A percentile compares a stretch with the other conserved stretches of the same genome.
These are phyloP conservation scores for Coemansia sp. DNA, from an alignment of 192 early-diverging fungal genomes.

Conservation along the genomic window DNA sequence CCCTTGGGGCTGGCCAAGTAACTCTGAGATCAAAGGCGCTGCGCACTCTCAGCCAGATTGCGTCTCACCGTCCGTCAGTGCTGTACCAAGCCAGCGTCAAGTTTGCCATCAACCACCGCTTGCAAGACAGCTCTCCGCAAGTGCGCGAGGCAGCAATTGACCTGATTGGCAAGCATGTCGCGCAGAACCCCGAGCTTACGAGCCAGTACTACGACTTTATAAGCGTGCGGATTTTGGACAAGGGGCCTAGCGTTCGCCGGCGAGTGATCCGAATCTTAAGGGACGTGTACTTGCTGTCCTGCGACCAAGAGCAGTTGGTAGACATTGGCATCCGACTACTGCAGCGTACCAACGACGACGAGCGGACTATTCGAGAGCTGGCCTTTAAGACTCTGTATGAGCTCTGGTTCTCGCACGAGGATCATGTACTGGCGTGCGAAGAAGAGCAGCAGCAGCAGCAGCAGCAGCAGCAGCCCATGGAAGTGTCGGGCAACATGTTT, in stretches of 20 bases:
- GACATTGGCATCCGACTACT: constrained; percentile 72
- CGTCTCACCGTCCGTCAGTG: constrained; percentile 62
- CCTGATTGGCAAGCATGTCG: constrained; percentile 77
- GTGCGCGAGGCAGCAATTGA: constrained; percentile 93
- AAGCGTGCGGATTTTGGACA: constrained; percentile 80
- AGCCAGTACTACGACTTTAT: constrained; percentile 77
- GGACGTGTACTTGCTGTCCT: constrained; percentile 64
- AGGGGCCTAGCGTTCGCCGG: constrained; percentile 83
- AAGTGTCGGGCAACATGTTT: constrained; percentile 26
- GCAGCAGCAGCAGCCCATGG: constrained; percentile 5
- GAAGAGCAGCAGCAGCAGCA: constrained; percentile 20
- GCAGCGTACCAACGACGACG: constrained; percentile 67
- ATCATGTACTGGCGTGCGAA: constrained; percentile 11
- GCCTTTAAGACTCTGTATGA: constrained; percentile 70
- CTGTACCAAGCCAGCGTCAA: constrained; percentile 63
- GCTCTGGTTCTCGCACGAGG: constrained; percentile 63
- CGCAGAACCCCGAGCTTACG: constrained; percentile 61
- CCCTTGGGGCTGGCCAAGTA: constrained; percentile 64
- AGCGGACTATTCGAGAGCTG: constrained; percentile 61
- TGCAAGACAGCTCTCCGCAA: constrained; percentile 77
- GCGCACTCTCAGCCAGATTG: constrained; percentile 75
- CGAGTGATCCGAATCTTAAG: constrained; percentile 74
- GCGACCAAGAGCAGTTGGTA: constrained; percentile 49
- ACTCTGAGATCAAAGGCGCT: constrained; percentile 73
- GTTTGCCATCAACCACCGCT: constrained; percentile 65